Evolutionary conservation across 164 flowering plant species (phyloP).

Genomic region (Tetracentron sinense): DNA sequence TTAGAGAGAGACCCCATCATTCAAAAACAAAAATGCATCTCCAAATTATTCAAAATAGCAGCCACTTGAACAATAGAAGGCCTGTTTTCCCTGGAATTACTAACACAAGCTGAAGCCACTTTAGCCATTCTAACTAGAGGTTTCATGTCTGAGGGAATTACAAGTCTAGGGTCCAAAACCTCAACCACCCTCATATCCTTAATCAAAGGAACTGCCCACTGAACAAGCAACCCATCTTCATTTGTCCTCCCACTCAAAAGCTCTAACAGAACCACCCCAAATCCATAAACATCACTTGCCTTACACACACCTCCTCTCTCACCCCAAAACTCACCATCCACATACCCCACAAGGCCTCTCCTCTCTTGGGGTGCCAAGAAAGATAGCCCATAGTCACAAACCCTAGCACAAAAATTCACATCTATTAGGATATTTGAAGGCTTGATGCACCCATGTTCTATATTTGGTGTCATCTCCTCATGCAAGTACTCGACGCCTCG

Average conservation of each 20-base stretch:
- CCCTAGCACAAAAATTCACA: slow-evolving; percentile 33
- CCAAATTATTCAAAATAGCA: slow-evolving; percentile 43
- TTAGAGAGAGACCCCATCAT: too few species aligned
- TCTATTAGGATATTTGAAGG: slow-evolving; percentile 48
- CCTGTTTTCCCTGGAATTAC: slow-evolving; percentile 44
- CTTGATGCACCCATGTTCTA: slow-evolving; percentile 57
- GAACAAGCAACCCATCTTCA: slow-evolving; percentile 43
- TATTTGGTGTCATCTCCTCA: slow-evolving; percentile 34
- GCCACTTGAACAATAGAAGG: slow-evolving; percentile 45
- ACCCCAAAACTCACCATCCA: slow-evolving; percentile 59
- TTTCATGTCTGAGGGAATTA: slow-evolving; percentile 29
- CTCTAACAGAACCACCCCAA: slow-evolving; percentile 61
- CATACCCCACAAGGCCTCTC: slow-evolving; percentile 46
- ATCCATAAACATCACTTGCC: slow-evolving; percentile 60
- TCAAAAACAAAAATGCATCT: slow-evolving; percentile 11
- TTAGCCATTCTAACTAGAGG: slow-evolving; percentile 46
- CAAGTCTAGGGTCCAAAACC: slow-evolving; percentile 47
- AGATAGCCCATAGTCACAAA: slow-evolving; percentile 52
- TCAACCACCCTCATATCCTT: slow-evolving; percentile 41
- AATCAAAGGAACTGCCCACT: slow-evolving; percentile 61
- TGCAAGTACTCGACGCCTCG: slow-evolving; percentile 56
- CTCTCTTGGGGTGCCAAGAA: slow-evolving; percentile 41
- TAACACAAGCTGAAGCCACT: slow-evolving; percentile 60
- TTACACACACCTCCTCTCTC: slow-evolving; percentile 34
- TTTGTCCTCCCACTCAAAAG: slow-evolving; percentile 48